Base-by-base conservation (phyloP, 352 stramenopile genomes). In the Phytophthora pluvialis region DNA sequence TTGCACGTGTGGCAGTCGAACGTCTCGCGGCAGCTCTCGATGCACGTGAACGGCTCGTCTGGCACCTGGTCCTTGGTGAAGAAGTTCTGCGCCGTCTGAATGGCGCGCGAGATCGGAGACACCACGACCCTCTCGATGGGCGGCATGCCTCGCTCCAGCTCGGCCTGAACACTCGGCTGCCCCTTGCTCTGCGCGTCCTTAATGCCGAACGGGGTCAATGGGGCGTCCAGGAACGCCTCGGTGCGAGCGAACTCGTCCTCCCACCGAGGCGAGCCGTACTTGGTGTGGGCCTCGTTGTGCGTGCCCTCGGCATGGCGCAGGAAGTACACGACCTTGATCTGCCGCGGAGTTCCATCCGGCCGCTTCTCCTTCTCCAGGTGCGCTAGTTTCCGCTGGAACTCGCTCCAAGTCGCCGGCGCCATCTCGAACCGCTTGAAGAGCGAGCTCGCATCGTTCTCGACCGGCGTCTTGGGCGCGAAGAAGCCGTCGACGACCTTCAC, bases 241-340 rank as follows among this genome's bases (percentile, higher is more conserved):
- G 76, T 80, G 43, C 76, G 83, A 5, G 86, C 86, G 42, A 88
- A 77, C 44, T 91, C 81, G 46, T 76, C 70, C 32, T 91, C 82
- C 86, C 86, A 94, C 3, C 69, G 67, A 45, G 76, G 74, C 2
- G 74, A 83, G 21, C 86, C 86, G 33, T 82, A 76, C 55, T 87
- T 83, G 7, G 62, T 31, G 62, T 92, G 78, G 6, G 81, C 80
- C 15, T 79, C 81, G 55, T 94, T 94, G 73, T 94, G 86, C 7
- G 68, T 81, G 15, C 83, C 86, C 56, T 94, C 78, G 13, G 83
- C 86, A 45, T 94, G 86, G 13, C 83, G 86, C 52, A 94, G 57
- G 40, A 93, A 79, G 67, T 93, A 93, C 11, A 94, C 64, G 39
- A 93, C 83, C 61, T 94, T 94, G 52, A 90, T 60, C 28, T 82